Evolutionary conservation across 2,329 filamentous ascomycete species (phyloP), one percentile per base, ranked within the genome.

Genomic region (Aaosphaeria arxii): DNA sequence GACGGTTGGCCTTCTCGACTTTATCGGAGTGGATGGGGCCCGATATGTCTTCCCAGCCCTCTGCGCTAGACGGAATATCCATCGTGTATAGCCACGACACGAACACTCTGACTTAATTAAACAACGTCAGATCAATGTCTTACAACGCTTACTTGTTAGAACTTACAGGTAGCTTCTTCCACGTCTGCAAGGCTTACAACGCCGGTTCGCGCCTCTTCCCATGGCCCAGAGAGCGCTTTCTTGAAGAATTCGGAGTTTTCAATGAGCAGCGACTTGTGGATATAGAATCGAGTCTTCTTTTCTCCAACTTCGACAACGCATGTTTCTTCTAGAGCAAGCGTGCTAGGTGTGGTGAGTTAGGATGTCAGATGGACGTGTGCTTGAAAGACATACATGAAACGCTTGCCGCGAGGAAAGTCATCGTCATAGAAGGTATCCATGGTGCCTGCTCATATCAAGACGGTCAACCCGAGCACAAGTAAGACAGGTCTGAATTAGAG

Each of bases 161-260:
- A 24, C 17, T 24, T 62, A 40, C n/a, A 61, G 42, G 17, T 24
- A 24, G 2, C 31, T 1, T 48, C 28, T 17, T 58, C 50, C 7
- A 57, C 61, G 6, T 64, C 57, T 6, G 48, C 45, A 3, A 68
- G 45, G 11, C 55, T 55, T 9, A 67, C 51, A 3, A 48, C 51
- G 5, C 53, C 51, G 6, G 52, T 47, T 11, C 41, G 4, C 2
- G 51, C 45, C 38, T 60, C 55, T 33, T 43, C 38, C 38, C 49
- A 55, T 1, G 17, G 11, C 1, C 46, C 42, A 2, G 42, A 46
- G 1, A 59, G 32, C n/a, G 58, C 55, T 1, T 36, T 45, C 11
- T 42, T 44, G 48, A 62, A 62, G 54, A 50, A 62, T 5, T 46
- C 35, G 6, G 53, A 58, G 35, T 55, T 43, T 33, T 49, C 24